Conservation (phyloP, 495 filamentous ascomycete genomes). For the Gamarada debralockiae region DNA sequence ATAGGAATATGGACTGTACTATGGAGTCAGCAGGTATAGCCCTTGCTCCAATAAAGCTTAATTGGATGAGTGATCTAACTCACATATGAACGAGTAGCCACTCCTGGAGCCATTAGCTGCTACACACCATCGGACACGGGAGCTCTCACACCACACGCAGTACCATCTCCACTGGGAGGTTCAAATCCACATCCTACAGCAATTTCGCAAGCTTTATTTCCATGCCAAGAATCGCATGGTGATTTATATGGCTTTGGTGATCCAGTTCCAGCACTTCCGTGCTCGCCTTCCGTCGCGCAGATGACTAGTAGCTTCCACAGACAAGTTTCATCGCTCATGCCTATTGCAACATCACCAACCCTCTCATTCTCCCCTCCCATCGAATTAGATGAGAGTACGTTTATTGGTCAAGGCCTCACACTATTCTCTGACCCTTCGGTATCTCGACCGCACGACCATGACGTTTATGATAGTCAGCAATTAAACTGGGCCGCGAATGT, state of each 20-base stretch:
- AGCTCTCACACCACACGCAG: not conserved
- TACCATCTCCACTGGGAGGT: not conserved
- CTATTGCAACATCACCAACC: not conserved
- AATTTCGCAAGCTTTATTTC: too few relatives aligned
- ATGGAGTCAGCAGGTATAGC: not conserved
- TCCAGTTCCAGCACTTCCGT: not conserved
- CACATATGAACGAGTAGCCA: not conserved
- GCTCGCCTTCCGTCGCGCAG: not conserved
- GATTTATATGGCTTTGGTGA: not conserved
- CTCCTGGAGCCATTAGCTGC: not conserved
- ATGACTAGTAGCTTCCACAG: not conserved
- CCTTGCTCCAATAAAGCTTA: not conserved
- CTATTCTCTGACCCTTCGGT: not conserved
- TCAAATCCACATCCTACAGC: not conserved
- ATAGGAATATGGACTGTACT: not conserved
- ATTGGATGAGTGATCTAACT: not conserved
- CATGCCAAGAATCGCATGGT: not conserved
- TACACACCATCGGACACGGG: constrained; percentile 1
- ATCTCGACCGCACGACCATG: not conserved
- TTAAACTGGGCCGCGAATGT: too few relatives aligned
- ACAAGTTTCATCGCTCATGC: not conserved
- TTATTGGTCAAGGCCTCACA: not conserved
- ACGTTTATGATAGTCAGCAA: too few relatives aligned
- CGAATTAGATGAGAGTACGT: not conserved
- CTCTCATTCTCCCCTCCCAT: not conserved